Conservation (phyloP, 2,329 filamentous ascomycete species). For the Karstenula rhodostoma region DNA sequence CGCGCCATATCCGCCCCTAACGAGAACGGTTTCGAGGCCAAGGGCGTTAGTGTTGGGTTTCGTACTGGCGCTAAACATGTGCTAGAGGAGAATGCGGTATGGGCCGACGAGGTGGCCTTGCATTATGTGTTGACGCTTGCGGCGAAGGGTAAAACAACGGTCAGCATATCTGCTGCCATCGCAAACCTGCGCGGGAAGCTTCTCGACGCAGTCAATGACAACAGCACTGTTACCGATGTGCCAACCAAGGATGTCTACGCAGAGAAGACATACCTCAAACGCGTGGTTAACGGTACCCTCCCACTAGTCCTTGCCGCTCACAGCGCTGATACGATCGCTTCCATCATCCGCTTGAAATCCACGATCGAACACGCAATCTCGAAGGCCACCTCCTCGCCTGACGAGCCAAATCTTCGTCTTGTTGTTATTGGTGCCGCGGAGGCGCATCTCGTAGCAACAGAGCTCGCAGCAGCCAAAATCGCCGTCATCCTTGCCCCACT, state of each 20-base stretch:
- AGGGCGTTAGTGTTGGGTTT: conserved; percentile 50
- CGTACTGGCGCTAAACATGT: conserved; percentile 44
- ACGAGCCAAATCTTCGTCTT: conserved; percentile 55
- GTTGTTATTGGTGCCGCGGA: conserved; percentile 70
- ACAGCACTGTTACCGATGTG: conserved; percentile 38
- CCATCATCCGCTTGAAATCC: conserved; percentile 66
- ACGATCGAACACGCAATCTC: conserved; percentile 57
- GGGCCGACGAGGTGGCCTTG: conserved; percentile 50
- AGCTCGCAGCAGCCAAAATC: conserved; percentile 65
- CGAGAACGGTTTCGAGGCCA: conserved; percentile 37
- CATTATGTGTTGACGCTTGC: conserved; percentile 62
- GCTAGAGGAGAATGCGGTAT: conserved; percentile 43
- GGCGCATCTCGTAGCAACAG: conserved; percentile 65
- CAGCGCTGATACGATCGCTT: conserved; percentile 69
- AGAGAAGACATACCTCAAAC: conserved; percentile 59
- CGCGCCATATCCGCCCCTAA: conserved; percentile 49
- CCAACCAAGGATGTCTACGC: conserved; percentile 23
- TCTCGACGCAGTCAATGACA: conserved; percentile 58
- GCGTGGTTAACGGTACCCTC: conserved; percentile 63
- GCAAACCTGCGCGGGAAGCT: conserved; percentile 63
- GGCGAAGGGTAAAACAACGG: conserved; percentile 53
- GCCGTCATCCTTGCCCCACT: conserved; percentile 69
- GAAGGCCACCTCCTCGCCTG: conserved; percentile 32
- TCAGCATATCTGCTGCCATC: conserved; percentile 59
- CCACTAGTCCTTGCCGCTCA: conserved; percentile 68